These are phyloP conservation scores for Euphorbia schlechtendalii DNA, from an alignment of 441 rosid genomes.

Conservation along the genomic window DNA sequence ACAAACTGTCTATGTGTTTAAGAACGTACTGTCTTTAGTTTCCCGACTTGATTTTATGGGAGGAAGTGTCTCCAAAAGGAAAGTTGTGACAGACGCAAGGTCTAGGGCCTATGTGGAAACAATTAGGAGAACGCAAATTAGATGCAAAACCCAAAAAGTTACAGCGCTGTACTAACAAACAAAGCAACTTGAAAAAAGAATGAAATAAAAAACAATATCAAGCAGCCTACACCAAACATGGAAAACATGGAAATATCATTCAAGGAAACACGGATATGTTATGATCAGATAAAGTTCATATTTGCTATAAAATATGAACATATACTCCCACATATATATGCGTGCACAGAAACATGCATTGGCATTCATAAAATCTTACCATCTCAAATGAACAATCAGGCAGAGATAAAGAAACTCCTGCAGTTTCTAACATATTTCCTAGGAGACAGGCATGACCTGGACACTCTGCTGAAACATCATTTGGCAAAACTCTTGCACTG, in stretches of 20 bases:
- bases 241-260: background rate
- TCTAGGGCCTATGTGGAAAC: conserved; percentile 58
- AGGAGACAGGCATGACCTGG: conserved; percentile 92
- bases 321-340: background rate
- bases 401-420: conserved; percentile 69
- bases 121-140: conserved; percentile 18
- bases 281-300: background rate
- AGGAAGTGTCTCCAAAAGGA: conserved; percentile 78
- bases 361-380: conserved; percentile 36
- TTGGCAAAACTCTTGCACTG: conserved; percentile 52
- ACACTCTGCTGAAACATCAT: conserved; percentile 49
- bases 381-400: conserved; percentile 76
- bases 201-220: background rate
- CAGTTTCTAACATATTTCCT: conserved; percentile 80
- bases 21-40: conserved; percentile 53
- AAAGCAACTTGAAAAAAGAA: background rate
- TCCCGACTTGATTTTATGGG: conserved; percentile 49
- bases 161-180: background rate
- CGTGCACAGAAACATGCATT: background rate
- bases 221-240: background rate
- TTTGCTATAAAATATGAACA: background rate
- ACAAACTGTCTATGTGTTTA: background rate
- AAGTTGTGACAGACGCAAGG: conserved; percentile 70
- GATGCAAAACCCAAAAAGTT: conserved; percentile 19
- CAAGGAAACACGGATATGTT: background rate